These are phyloP conservation scores for Pichia sp. DNA, from an alignment of 1,139 yeast species.

Conservation along the genomic window DNA sequence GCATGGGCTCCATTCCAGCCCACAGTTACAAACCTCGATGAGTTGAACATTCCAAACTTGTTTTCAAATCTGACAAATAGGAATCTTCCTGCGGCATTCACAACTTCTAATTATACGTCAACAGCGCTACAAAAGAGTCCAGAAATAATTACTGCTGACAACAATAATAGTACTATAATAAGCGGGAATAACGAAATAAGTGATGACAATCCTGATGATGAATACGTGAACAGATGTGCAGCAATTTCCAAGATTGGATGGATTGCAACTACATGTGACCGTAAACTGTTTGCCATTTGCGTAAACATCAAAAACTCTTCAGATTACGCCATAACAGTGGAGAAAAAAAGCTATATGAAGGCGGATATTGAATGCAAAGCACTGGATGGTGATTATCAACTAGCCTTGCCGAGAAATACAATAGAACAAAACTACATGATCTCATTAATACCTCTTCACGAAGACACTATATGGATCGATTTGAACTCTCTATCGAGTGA, in stretches of 20 bases:
- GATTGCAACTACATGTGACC: conserved; percentile 47
- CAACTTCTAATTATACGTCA: too few species aligned
- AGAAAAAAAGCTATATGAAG: conserved; percentile 47
- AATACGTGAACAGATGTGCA: conserved; percentile 50
- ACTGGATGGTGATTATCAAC: conserved; percentile 27
- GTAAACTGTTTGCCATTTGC: conserved; percentile 52
- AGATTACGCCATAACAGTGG: conserved; percentile 45
- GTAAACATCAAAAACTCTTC: conserved; percentile 37
- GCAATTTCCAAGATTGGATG: conserved; percentile 34
- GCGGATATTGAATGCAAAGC: conserved; percentile 32
- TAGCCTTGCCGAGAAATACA: conserved; percentile 57
- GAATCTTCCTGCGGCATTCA: neutral
- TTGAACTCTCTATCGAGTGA: conserved; percentile 70
- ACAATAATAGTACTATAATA: neutral
- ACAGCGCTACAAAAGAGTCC: neutral
- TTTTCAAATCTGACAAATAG: conserved; percentile 1
- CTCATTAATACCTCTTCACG: conserved; percentile 20
- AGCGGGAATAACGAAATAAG: conserved; percentile 11
- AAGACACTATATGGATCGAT: conserved; percentile 66
- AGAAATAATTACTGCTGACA: neutral
- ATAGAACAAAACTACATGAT: conserved; percentile 39
- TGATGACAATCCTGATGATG: conserved; percentile 14
- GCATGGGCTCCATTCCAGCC: conserved; percentile 68
- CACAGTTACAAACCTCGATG: conserved; percentile 13
- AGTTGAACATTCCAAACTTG: neutral